Evolutionary conservation across 768 basidiomycete species (phyloP).

Genomic region (Mycena rosella): DNA sequence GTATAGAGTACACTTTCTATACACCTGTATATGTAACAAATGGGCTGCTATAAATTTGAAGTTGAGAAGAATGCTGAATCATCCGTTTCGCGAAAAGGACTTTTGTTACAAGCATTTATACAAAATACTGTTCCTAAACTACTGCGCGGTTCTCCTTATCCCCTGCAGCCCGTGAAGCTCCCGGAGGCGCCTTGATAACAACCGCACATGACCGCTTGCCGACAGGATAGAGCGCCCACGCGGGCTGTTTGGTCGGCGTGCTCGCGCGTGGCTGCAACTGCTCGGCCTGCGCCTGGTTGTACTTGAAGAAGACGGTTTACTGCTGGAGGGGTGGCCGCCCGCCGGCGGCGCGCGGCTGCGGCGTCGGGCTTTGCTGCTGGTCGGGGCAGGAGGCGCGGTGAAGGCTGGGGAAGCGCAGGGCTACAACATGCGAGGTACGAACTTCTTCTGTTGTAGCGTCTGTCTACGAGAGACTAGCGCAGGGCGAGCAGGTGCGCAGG

Average conservation of each 20-base stretch:
- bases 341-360: not conserved
- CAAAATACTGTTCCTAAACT: too few relatives aligned
- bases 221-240: slow-evolving; percentile 34
- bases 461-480: too few relatives aligned
- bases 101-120: too few relatives aligned
- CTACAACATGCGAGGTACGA: too few relatives aligned
- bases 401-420: slow-evolving; percentile 19
- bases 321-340: slow-evolving; percentile 29
- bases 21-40: too few relatives aligned
- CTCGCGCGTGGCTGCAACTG: not conserved
- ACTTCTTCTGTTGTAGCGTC: too few relatives aligned
- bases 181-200: slow-evolving; percentile 26
- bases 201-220: slow-evolving; percentile 31
- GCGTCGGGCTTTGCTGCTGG: slow-evolving; percentile 34
- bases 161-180: not conserved
- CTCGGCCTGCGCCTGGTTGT: not conserved
- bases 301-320: slow-evolving; percentile 29
- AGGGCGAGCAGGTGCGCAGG: slow-evolving; percentile 13
- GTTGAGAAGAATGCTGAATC: too few relatives aligned
- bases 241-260: slow-evolving; percentile 14
- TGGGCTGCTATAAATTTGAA: too few relatives aligned
- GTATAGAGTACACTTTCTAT: too few relatives aligned
- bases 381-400: slow-evolving; percentile 14
- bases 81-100: too few relatives aligned
- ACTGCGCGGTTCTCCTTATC: slow-evolving; percentile 29